phyloP scores from a whole-genome alignment of 2,329 filamentous ascomycete genomes.

The Alternaria ethzedia region DNA sequence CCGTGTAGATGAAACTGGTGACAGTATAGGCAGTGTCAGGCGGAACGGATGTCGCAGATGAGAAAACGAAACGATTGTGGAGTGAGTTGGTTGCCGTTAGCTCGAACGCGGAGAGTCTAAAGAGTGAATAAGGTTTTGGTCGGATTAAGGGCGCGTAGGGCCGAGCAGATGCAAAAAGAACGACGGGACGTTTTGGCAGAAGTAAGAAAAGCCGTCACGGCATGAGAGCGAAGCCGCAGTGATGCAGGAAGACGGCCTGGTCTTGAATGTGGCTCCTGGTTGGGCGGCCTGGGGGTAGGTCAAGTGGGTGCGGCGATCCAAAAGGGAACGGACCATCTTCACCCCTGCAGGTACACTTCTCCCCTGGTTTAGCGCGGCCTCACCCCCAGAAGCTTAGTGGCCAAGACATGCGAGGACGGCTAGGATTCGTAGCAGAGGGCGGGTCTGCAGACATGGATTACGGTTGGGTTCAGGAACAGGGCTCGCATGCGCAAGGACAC shows the following conservation, averaged over 20 bases:
- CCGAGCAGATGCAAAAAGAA: slow-evolving; percentile 29
- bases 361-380: slow-evolving; percentile 29
- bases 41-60: slow-evolving; percentile 28
- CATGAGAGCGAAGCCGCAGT: slow-evolving; percentile 29
- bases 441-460: slow-evolving; percentile 23
- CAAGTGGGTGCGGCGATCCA: slow-evolving; percentile 35
- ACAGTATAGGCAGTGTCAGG: slow-evolving; percentile 6
- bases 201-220: slow-evolving; percentile 37
- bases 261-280: slow-evolving; percentile 37
- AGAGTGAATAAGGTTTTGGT: slow-evolving; percentile 29
- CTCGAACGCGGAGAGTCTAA: slow-evolving; percentile 22
- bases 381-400: slow-evolving; percentile 25
- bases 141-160: slow-evolving; percentile 29
- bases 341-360: slow-evolving; percentile 33
- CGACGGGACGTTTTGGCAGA: slow-evolving; percentile 32
- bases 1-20: slow-evolving; percentile 1
- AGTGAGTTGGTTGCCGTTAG: slow-evolving; percentile 12
- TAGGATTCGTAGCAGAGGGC: slow-evolving; percentile 31
- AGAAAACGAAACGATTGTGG: slow-evolving; percentile 25
- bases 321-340: slow-evolving; percentile 22
- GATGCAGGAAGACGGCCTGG: slow-evolving; percentile 28
- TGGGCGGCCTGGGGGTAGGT: slow-evolving; percentile 33
- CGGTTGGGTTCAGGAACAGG: slow-evolving; percentile 36
- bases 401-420: slow-evolving; percentile 30
- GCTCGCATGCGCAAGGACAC: slow-evolving; percentile 21